Conservation (phyloP, 441 rosid genomes). For the Pelargonium citronellum region DNA sequence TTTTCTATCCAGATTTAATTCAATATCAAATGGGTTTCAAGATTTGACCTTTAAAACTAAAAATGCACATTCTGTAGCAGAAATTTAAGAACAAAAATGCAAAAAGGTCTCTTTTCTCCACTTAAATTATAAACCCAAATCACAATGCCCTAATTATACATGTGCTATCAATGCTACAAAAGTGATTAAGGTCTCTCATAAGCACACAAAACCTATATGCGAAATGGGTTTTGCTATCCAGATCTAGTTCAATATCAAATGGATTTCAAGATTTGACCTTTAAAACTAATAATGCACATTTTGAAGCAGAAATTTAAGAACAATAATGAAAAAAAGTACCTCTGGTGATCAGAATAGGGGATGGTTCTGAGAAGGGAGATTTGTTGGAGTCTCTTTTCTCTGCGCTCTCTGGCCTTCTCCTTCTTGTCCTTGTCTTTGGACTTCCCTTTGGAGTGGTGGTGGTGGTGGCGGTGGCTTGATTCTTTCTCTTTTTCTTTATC, state of each 20-base stretch:
- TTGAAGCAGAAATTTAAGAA: no score
- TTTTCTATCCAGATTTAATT: no score
- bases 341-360: constrained; percentile 81
- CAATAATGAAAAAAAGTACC: constrained; percentile 24
- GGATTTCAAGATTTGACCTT: constrained; percentile 1
- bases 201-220: no score
- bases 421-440: constrained; percentile 32
- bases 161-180: no score
- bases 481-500: neutral
- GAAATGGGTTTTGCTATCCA: no score
- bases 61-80: no score
- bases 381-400: constrained; percentile 72
- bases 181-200: no score
- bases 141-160: no score
- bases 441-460: neutral
- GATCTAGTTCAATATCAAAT: neutral
- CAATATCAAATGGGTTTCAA: constrained; percentile 7
- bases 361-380: constrained; percentile 80
- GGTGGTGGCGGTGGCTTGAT: neutral
- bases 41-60: neutral
- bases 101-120: no score
- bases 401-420: constrained; percentile 64
- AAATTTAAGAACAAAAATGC: no score
- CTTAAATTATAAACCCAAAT: no score
- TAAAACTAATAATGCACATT: neutral